phyloP scores from a whole-genome alignment of 805 yeast species.

The Diddensiella santjacobensis region DNA sequence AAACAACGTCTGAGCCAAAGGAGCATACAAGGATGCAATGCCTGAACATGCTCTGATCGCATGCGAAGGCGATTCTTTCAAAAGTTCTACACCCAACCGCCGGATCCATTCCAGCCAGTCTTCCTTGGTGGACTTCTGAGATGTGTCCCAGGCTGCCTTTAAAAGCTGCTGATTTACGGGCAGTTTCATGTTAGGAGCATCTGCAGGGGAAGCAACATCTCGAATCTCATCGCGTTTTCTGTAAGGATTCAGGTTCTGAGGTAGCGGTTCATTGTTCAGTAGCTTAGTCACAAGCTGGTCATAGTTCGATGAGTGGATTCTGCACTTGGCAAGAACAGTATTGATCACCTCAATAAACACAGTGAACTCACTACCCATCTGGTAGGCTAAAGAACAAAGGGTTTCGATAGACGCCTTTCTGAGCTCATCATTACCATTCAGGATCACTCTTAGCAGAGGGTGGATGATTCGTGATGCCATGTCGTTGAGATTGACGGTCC shows the following conservation, averaged over 20 bases:
- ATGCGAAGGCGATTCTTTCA: constrained; percentile 91
- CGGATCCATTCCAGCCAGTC: constrained; percentile 99
- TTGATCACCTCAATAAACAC: constrained; percentile 83
- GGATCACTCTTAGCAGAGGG: constrained; percentile 70
- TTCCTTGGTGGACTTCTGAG: constrained; percentile 82
- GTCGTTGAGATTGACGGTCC: constrained; percentile 68
- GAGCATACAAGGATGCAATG: constrained; percentile 80
- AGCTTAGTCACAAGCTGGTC: constrained; percentile 79
- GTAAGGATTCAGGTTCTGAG: constrained; percentile 60
- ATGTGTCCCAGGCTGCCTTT: constrained; percentile 87
- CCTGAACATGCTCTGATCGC: constrained; percentile 91
- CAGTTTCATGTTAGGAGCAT: constrained; percentile 65
- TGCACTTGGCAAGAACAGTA: constrained; percentile 52
- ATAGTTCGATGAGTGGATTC: constrained; percentile 66
- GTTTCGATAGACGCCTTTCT: constrained; percentile 70
- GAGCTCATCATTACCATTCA: constrained; percentile 51
- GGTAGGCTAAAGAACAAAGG: constrained; percentile 64
- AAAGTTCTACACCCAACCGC: constrained; percentile 73
- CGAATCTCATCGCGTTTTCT: constrained; percentile 45
- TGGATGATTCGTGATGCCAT: constrained; percentile 90
- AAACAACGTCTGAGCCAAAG: constrained; percentile 84
- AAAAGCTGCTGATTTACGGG: constrained; percentile 64
- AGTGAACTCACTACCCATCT: constrained; percentile 76
- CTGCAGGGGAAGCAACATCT: constrained; percentile 57
- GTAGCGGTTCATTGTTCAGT: constrained; percentile 79